Conservation (phyloP, 495 filamentous ascomycete species). For the Hypomontagnella submonticulosa region DNA sequence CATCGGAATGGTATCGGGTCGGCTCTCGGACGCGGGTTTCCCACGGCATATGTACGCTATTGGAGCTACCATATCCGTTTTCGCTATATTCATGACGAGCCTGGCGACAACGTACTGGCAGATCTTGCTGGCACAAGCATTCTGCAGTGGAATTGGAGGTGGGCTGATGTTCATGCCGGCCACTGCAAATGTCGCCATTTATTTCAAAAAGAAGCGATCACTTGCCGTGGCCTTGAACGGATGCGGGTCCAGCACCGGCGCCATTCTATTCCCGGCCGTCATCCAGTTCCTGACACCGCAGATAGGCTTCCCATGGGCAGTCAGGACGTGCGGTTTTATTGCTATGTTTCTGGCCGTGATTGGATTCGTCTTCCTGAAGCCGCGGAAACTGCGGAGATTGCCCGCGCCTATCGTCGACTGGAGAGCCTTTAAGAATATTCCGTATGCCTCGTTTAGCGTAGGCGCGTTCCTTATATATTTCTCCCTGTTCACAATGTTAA, state of each 20-base stretch:
- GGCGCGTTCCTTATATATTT: constrained; percentile 56
- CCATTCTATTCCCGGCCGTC: constrained; percentile 53
- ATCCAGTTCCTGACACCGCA: constrained; percentile 54
- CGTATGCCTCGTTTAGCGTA: constrained; percentile 49
- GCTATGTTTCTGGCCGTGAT: constrained; percentile 44
- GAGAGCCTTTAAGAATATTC: constrained; percentile 51
- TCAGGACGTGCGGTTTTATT: constrained; percentile 53
- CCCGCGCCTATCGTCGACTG: constrained; percentile 53
- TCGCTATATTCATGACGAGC: constrained; percentile 57
- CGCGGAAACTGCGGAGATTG: constrained; percentile 44
- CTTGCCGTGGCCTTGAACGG: constrained; percentile 53
- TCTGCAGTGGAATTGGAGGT: constrained; percentile 53
- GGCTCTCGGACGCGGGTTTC: constrained; percentile 55
- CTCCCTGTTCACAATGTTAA: constrained; percentile 56
- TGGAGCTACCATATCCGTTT: constrained; percentile 48
- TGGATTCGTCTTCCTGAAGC: constrained; percentile 48
- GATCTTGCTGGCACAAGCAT: constrained; percentile 56
- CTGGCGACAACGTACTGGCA: constrained; percentile 52
- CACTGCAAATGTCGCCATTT: constrained; percentile 51
- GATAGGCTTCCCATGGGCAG: constrained; percentile 58
- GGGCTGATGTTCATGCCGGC: constrained; percentile 58
- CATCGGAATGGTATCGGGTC: constrained; percentile 52
- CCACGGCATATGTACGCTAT: constrained; percentile 45
- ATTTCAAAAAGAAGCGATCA: constrained; percentile 53
- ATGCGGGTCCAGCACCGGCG: constrained; percentile 54